Base-by-base conservation (phyloP, 805 yeast species). In the Kluyveromyces starmeri region DNA sequence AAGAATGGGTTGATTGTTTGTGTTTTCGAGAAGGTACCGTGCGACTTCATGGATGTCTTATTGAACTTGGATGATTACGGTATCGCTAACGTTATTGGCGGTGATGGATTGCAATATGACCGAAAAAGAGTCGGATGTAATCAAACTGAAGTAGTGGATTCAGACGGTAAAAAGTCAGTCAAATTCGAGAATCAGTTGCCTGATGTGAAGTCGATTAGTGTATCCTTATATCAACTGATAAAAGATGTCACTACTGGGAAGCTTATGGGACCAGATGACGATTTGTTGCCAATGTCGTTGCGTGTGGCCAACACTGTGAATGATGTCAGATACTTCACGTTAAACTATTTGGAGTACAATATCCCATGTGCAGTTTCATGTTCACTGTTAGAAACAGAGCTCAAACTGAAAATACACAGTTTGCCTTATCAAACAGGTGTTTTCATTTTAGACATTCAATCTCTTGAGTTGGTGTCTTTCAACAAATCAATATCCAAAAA, bases 371-470 rank as follows among this genome's bases (percentile, higher is more conserved):
- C 92, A 1, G 68, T 78, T 4, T 70, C 84, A 0, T 71, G 83
- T 1, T 71, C 71, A 20, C 47, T 78, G 15, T 74, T 74, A 34
- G 65, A 68, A 34, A 67, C 63, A 24, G 61, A 65, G 25, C 44
- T 63, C 2, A 72, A 79, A 47, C 51, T 83, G 36, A 78, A 81
- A 44, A 68, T 84, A 13, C 88, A 82, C 49, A 68, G 88, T 4
- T 58, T 84, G 46, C 95, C 95, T 0, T 83, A 83, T 55, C 82
- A 84, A 46, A 92, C 95, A 1, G 96, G 96, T 26, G 72, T 83
- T 18, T 77, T 85, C 48, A 77, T 83, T 9, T 62, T 85, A 10
- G 75, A 79, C 32, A 64, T 78, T 1, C 53, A 53, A 18, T 41
- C 58, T 2, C 70, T 65, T 44, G 59, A 64, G 6, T 65, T 85